These are phyloP conservation scores for Suillus lakei DNA, from an alignment of 768 basidiomycete genomes.

Conservation along the genomic window DNA sequence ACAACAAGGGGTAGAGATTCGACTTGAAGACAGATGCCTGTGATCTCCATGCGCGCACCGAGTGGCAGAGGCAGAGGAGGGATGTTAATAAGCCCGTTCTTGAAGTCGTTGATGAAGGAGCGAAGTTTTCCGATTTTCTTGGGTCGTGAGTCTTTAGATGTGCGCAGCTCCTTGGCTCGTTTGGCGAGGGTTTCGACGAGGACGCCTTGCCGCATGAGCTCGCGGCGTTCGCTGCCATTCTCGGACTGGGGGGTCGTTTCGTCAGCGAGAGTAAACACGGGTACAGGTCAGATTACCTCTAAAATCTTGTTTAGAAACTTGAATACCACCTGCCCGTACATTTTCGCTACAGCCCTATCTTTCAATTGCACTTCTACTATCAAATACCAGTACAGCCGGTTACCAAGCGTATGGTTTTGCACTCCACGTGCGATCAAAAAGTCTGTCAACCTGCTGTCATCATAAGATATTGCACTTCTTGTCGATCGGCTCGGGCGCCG, in stretches of 20 bases:
- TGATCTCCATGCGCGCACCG: constrained; percentile 83
- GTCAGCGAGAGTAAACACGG: neutral
- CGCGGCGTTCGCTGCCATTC: constrained; percentile 81
- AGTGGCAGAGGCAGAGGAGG: constrained; percentile 86
- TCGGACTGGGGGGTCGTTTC: constrained; percentile 52
- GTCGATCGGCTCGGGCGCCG: constrained; percentile 76
- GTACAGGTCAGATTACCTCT: constrained; percentile 55
- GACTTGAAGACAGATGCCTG: constrained; percentile 98
- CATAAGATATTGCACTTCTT: constrained; percentile 79
- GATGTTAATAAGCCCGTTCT: constrained; percentile 80
- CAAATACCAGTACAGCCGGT: constrained; percentile 95
- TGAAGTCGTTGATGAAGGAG: constrained; percentile 81
- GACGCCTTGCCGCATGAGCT: constrained; percentile 90
- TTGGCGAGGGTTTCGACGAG: constrained; percentile 86
- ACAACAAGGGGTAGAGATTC: constrained; percentile 90
- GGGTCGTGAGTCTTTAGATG: constrained; percentile 89
- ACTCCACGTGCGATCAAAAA: constrained; percentile 90
- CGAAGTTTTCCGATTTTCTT: constrained; percentile 98
- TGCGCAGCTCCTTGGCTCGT: constrained; percentile 85
- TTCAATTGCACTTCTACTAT: constrained; percentile 91
- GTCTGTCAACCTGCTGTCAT: constrained; percentile 91
- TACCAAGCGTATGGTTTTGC: constrained; percentile 82
- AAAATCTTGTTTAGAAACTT: constrained; percentile 88
- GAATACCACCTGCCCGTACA: constrained; percentile 91
- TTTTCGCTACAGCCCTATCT: constrained; percentile 85